Base-by-base conservation (phyloP, 2,329 filamentous ascomycete species). In the Aureobasidium sp. region DNA sequence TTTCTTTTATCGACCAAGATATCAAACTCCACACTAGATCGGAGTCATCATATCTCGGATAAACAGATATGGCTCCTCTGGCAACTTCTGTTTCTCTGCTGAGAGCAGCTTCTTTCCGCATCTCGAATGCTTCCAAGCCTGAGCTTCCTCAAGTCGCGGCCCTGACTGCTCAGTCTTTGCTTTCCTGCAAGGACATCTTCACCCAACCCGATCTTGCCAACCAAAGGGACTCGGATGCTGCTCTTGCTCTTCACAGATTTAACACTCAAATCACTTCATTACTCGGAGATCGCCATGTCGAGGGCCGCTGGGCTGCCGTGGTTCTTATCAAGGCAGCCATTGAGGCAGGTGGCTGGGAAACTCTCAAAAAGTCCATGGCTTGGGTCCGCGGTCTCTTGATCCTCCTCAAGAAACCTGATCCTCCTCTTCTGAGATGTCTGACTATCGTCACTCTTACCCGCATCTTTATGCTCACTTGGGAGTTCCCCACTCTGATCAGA, bases 331-430 rank as follows among this genome's bases (percentile, higher is more conserved):
- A 98, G 80, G 88, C 92, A 4, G 84, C 91, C 7, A 83, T 97
- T 50, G 95, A 98, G 72, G 88, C 92, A 47, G 94, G 94, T 29
- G 94, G 94, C 53, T 94, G 92, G 89, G 93, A 97, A 74, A 88
- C 92, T 66, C 84, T 98, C 67, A 89, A 90, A 69, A 89, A 88
- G 62, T 88, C 88, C 40, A 89, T 90, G 72, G 84, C 90, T 3
- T 97, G 95, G 93, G 90, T 96, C 68, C 85, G 88, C 70, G 90
- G 88, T n/a, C 81, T 98, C 36, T 79, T 98, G 60, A 86, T 87
- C 2, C 87, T 97, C 63, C 77, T 98, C 43, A 90, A 90, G 88
- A 97, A 94, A 85, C 89, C 91, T 13, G 94, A 97, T 72, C 89
- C 93, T 4, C 77, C 87, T 9, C 88, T 91, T 5, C 90, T 90